Base-by-base conservation (phyloP, 2,329 filamentous ascomycete genomes). In the Colletotrichum tofieldiae region DNA sequence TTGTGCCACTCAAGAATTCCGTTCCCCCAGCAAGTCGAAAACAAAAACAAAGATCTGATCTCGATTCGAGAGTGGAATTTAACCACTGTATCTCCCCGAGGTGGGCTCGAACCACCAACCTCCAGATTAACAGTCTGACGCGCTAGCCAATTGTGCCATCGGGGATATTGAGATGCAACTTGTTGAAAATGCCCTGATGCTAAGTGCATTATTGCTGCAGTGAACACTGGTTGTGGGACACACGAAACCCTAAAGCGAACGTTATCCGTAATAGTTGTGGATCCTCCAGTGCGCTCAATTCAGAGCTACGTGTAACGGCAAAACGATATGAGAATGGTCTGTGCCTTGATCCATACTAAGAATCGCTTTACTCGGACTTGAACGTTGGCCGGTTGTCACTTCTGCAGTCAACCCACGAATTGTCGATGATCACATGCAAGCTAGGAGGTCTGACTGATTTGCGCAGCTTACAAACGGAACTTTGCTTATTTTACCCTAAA, bases 61-160 rank as follows among this genome's bases (percentile, higher is more conserved):
- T 16, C 32, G 41, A 41, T 9, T 2, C 0, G 1, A 0, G 2
- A 0, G 18, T 41, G 60, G 45, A 9, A 20, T 63, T 14, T 52
- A 63, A 63, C 60, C 60, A 29, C 37, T 0, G 1, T 1, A 0
- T 4, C 59, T 52, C 60, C 60, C 60, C 60, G 60, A 63, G 60
- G 60, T 63, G 60, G 69, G 69, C 69, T 71, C 69, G 69, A 71
- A 71, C 69, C 65, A 71, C 69, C 69, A 71, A 71, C 69, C 69
- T 71, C 69, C 69, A 71, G 69, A 71, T 71, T 71, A 71, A 71
- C 69, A 68, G 69, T 71, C 69, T 71, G 69, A 71, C 69, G 69
- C 69, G 69, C 69, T 68, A 71, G 69, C 69, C 69, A 71, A 71
- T 71, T 71, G 69, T 71, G 69, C 69, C 69, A 71, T 71, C 69